Conservation (phyloP, 1,284 basidiomycete genomes). For the Pyrrhoderma lamaoense region DNA sequence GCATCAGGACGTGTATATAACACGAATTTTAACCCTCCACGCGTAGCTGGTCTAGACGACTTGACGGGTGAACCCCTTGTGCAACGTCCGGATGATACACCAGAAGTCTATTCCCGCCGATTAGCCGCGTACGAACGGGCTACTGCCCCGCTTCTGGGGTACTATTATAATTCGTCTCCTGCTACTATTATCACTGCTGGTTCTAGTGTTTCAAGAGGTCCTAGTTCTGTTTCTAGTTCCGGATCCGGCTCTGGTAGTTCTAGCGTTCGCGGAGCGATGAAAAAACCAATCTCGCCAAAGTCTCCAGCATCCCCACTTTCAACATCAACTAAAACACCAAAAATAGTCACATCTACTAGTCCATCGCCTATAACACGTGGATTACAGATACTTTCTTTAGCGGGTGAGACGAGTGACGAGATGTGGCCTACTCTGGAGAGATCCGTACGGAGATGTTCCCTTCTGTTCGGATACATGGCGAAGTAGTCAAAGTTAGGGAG, state of each 20-base stretch:
- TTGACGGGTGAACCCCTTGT: slow-evolving; percentile 86
- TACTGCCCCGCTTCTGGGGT: slow-evolving; percentile 7
- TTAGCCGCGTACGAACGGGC: slow-evolving; percentile 5
- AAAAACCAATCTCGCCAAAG: too few species aligned
- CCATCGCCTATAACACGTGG: too few species aligned
- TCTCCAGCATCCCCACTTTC: too few species aligned
- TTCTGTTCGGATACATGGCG: slow-evolving; percentile 33
- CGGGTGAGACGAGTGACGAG: slow-evolving; percentile 83
- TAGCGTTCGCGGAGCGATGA: too few species aligned
- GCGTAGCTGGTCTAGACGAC: slow-evolving; percentile 83
- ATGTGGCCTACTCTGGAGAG: slow-evolving; percentile 82
- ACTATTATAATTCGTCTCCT: too few species aligned
- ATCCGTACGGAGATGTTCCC: slow-evolving; percentile 54
- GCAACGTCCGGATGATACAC: slow-evolving; percentile 89
- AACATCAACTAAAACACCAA: too few species aligned
- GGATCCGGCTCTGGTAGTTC: too few species aligned
- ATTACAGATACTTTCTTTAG: slow-evolving; percentile 63
- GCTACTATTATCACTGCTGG: too few species aligned
- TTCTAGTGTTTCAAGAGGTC: too few species aligned
- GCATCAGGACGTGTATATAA: slow-evolving; percentile 95
- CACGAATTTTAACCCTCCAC: slow-evolving; percentile 84
- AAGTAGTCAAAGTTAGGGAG: background rate
- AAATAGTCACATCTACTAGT: too few species aligned
- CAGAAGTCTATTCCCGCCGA: slow-evolving; percentile 38
- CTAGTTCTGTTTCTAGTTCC: too few species aligned